Conservation (phyloP, 345 rosid genomes). For the Rhodomyrtus tomentosa region DNA sequence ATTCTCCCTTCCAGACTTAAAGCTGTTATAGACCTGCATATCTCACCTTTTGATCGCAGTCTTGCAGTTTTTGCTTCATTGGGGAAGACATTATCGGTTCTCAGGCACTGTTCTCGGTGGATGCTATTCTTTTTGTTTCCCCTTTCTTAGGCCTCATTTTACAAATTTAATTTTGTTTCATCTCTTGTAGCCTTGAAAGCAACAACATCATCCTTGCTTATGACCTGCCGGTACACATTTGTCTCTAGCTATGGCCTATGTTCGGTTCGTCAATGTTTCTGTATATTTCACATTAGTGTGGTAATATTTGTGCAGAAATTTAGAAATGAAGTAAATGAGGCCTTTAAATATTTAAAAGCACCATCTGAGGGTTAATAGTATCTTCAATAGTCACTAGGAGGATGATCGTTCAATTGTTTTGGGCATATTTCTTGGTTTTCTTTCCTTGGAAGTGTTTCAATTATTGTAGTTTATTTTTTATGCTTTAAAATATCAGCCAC, state of each 20-base stretch:
- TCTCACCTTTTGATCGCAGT: constrained; percentile 46
- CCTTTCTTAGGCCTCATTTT: neutral
- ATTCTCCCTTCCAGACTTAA: constrained; percentile 38
- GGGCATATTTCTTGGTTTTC: neutral
- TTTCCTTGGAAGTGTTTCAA: neutral
- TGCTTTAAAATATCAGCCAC: neutral
- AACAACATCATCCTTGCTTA: constrained; percentile 53
- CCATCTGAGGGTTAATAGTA: neutral
- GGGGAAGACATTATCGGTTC: constrained; percentile 66
- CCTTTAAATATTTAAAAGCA: neutral
- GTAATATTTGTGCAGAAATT: neutral
- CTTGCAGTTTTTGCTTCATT: constrained; percentile 65
- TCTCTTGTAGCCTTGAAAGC: constrained; percentile 55
- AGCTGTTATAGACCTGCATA: constrained; percentile 65
- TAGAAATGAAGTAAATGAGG: neutral
- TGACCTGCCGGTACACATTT: constrained; percentile 52
- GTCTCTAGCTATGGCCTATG: neutral
- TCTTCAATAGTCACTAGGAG: neutral
- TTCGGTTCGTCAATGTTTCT: neutral
- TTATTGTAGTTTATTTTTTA: neutral
- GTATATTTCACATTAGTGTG: neutral
- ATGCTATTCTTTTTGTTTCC: neutral
- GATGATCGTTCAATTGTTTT: neutral
- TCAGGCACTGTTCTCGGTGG: constrained; percentile 31
- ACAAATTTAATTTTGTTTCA: constrained; percentile 4